phyloP scores from a whole-genome alignment of 495 filamentous ascomycete species.

The Hyaloscypha variabilis region DNA sequence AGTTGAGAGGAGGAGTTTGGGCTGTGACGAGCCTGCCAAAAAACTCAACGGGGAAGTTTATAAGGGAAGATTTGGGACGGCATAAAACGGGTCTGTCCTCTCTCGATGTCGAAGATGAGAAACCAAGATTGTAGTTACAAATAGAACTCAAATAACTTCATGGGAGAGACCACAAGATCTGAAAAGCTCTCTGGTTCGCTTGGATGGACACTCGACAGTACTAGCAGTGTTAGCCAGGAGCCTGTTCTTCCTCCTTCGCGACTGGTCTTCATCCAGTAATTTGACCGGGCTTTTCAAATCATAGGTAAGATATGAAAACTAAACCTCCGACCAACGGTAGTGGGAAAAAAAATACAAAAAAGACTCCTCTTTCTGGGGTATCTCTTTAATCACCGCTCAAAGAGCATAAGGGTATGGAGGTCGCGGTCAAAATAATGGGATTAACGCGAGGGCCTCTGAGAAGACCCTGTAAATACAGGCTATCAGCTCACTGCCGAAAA shows the following conservation, averaged over 20 bases:
- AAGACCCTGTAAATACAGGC: too few species aligned
- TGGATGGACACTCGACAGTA: neutral
- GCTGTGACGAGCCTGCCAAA: neutral
- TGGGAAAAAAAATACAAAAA: too few species aligned
- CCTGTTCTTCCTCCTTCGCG: neutral
- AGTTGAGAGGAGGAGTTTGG: conserved; percentile 13
- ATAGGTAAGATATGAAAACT: too few species aligned
- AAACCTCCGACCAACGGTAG: too few species aligned
- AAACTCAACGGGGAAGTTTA: conserved; percentile 8
- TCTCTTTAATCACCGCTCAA: too few species aligned
- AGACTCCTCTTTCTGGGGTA: too few species aligned
- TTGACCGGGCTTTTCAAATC: too few species aligned
- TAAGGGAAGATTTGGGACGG: conserved; percentile 8
- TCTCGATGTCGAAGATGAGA: conserved; percentile 1
- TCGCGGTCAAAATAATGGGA: too few species aligned
- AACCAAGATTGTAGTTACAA: neutral
- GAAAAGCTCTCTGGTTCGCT: neutral
- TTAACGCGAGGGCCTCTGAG: too few species aligned
- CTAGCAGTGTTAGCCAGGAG: neutral
- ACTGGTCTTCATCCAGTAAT: too few species aligned
- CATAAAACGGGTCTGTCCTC: conserved; percentile 10
- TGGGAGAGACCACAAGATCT: neutral
- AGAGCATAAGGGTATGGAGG: too few species aligned
- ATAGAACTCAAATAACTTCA: neutral
- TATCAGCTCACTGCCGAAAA: too few species aligned